These are phyloP conservation scores for Trichosporon asahii DNA, from an alignment of 1,284 basidiomycete genomes.

Conservation along the genomic window DNA sequence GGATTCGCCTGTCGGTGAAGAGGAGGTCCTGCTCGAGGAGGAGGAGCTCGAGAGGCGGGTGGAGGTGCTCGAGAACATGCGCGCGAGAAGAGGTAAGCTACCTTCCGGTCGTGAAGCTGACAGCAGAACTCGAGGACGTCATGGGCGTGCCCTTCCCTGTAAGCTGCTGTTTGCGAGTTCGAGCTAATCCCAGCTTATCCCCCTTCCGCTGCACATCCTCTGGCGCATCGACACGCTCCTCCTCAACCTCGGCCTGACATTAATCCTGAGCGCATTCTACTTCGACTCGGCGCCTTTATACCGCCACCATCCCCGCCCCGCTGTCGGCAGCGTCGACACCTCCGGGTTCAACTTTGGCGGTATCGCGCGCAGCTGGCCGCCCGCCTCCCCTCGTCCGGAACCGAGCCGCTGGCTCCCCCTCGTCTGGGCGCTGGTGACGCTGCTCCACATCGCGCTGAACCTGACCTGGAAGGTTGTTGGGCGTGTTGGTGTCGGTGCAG, in stretches of 20 bases:
- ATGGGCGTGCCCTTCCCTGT: conserved; percentile 49
- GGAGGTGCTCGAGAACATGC: conserved; percentile 46
- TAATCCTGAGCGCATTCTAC: conserved; percentile 49
- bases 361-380: conserved; percentile 17
- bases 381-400: conserved; percentile 26
- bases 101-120: not conserved
- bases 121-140: conserved; percentile 46
- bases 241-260: conserved; percentile 52
- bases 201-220: conserved; percentile 47
- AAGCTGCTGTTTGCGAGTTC: conserved; percentile 12
- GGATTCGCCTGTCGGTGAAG: conserved; percentile 17
- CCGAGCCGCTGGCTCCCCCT: conserved; percentile 32
- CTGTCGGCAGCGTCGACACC: not conserved
- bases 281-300: conserved; percentile 49
- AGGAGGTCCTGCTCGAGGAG: conserved; percentile 21
- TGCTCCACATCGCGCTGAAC: conserved; percentile 40
- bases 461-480: conserved; percentile 49
- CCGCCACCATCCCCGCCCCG: conserved; percentile 22
- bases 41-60: conserved; percentile 46
- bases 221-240: conserved; percentile 52
- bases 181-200: conserved; percentile 40
- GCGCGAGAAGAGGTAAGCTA: conserved; percentile 40
- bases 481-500: conserved; percentile 46
- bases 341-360: not conserved
- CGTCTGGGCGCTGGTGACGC: conserved; percentile 37